Evolutionary conservation across 768 basidiomycete species (phyloP).

Genomic region (Auriscalpium orientale): DNA sequence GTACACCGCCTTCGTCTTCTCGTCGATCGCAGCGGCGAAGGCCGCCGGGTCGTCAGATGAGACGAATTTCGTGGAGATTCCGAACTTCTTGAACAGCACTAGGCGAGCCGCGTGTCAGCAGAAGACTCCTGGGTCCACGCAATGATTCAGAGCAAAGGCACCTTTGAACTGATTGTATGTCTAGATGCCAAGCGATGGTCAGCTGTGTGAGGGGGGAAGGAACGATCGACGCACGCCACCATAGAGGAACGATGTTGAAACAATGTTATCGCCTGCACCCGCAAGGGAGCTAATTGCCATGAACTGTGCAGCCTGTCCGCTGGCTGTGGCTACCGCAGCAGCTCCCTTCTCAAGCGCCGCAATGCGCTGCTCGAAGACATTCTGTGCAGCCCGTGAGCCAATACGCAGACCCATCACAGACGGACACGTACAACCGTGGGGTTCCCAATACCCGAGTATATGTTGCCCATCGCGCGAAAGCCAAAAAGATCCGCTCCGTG

Average conservation of each 20-base stretch:
- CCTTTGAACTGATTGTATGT: conserved; percentile 74
- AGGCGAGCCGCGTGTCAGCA: neutral
- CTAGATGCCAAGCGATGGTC: conserved; percentile 19
- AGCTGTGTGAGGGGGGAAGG: neutral
- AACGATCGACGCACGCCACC: conserved; percentile 45
- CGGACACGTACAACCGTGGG: conserved; percentile 47
- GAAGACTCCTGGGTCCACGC: neutral
- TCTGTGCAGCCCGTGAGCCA: conserved; percentile 28
- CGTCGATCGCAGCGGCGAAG: conserved; percentile 64
- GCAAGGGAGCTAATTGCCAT: conserved; percentile 39
- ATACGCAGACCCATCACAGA: neutral
- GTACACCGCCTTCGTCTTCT: conserved; percentile 69
- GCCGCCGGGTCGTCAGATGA: conserved; percentile 43
- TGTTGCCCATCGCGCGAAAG: conserved; percentile 49
- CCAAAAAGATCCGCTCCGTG: conserved; percentile 71
- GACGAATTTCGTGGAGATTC: conserved; percentile 61
- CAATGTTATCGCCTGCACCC: conserved; percentile 67
- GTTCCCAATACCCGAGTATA: conserved; percentile 64
- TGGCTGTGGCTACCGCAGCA: conserved; percentile 66
- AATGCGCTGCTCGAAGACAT: conserved; percentile 73
- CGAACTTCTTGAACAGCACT: conserved; percentile 65
- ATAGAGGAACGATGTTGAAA: conserved; percentile 60
- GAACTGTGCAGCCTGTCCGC: conserved; percentile 75
- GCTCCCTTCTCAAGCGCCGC: conserved; percentile 75
- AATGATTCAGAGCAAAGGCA: conserved; percentile 8